A percentile compares a stretch with the other conserved stretches of the same genome.
Evolutionary conservation across 2,329 filamentous ascomycete genomes (phyloP).

Genomic region (Neocatenulostroma microsporum): DNA sequence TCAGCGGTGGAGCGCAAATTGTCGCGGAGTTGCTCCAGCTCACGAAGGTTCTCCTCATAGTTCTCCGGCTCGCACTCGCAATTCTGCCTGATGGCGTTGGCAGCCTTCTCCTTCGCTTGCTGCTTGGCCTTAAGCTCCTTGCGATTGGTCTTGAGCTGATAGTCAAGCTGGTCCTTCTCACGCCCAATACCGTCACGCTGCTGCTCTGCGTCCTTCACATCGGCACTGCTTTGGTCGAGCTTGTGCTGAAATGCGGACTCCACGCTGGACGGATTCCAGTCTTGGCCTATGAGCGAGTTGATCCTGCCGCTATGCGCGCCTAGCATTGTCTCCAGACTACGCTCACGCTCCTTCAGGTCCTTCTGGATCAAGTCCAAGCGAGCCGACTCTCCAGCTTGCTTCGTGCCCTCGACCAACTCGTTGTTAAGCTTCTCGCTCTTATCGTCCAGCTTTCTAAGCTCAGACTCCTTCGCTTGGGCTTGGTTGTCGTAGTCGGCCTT

Average conservation of each 20-base stretch:
- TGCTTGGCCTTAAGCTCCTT: conserved; percentile 58
- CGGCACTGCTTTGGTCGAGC: conserved; percentile 50
- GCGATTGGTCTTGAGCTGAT: conserved; percentile 57
- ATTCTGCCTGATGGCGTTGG: conserved; percentile 47
- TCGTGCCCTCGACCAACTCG: conserved; percentile 79
- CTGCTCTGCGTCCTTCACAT: conserved; percentile 58
- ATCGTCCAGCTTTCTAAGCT: conserved; percentile 62
- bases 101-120: conserved; percentile 46
- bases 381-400: conserved; percentile 72
- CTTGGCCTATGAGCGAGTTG: conserved; percentile 52
- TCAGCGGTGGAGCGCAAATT: no score
- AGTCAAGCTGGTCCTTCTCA: conserved; percentile 70
- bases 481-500: conserved; percentile 61
- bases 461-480: conserved; percentile 57
- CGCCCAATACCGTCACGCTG: conserved; percentile 62
- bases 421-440: conserved; percentile 63
- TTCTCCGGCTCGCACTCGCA: conserved; percentile 45
- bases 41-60: conserved; percentile 45
- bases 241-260: conserved; percentile 62
- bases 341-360: conserved; percentile 64
- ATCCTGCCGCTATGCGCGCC: conserved; percentile 68
- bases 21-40: conserved; percentile 36
- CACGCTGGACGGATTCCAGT: conserved; percentile 63
- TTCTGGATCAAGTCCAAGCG: conserved; percentile 77
- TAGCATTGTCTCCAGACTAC: conserved; percentile 68